Conservation (phyloP, 1,139 yeast genomes). For the Suhomyces coccinellae region DNA sequence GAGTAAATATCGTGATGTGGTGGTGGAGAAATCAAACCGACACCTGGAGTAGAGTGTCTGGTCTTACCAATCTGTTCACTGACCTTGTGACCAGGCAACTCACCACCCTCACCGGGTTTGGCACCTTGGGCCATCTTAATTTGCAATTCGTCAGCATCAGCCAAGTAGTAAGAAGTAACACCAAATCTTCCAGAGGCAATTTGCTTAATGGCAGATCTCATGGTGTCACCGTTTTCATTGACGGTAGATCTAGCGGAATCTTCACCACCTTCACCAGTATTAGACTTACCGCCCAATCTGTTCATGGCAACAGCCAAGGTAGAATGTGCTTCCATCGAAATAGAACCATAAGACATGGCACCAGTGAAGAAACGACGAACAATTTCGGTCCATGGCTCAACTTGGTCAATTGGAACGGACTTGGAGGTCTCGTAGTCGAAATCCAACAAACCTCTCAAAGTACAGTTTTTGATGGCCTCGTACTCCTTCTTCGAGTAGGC, state of each 20-base stretch:
- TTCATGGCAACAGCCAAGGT: conserved; percentile 98
- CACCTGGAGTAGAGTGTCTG: conserved; percentile 95
- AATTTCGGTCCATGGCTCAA: conserved; percentile 99
- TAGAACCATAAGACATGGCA: conserved; percentile 99
- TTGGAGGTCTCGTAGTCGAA: conserved; percentile 72
- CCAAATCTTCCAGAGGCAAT: conserved; percentile 98
- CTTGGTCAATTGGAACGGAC: conserved; percentile 92
- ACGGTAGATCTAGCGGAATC: conserved; percentile 87
- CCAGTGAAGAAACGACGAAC: conserved; percentile 97
- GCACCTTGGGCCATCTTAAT: conserved; percentile 99
- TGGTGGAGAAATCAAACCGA: conserved; percentile 96
- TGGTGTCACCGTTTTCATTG: conserved; percentile 86
- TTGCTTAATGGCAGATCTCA: conserved; percentile 97
- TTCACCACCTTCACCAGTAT: conserved; percentile 99
- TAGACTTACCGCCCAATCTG: conserved; percentile 94
- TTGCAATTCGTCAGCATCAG: conserved; percentile 97
- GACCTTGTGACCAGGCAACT: conserved; percentile 93
- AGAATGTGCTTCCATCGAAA: conserved; percentile 97
- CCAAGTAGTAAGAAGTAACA: conserved; percentile 89
- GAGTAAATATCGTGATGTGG: conserved; percentile 99
- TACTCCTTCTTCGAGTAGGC: conserved; percentile 86
- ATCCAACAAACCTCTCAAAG: conserved; percentile 90
- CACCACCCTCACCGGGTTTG: conserved; percentile 99
- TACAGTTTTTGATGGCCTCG: conserved; percentile 90
- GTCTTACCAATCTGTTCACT: conserved; percentile 87